Base-by-base conservation (phyloP, 139 green algal species). In the Ulvella scutata region DNA sequence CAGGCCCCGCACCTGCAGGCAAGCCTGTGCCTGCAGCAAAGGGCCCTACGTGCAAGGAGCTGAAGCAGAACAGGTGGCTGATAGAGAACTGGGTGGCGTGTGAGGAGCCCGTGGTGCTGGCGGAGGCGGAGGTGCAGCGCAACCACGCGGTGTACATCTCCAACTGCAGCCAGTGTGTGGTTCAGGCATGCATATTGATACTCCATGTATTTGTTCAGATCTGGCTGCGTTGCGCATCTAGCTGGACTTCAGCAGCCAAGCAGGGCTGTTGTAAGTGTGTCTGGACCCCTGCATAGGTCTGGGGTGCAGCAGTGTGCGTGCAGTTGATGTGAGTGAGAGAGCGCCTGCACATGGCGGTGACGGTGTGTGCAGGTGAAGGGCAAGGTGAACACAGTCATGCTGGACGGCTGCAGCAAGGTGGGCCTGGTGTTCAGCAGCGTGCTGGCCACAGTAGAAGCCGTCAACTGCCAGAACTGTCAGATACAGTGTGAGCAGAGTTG, bases 91-190 rank as follows among this genome's bases (percentile, higher is more conserved):
- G 90, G 36, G 77, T 82, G 43, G 74, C 78, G 39, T 37, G 33
- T 43, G 60, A 78, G 3, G 44, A 80, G 23, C 36, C 89, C 61
- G 76, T 88, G 33, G 80, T 86, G 31, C 75, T 97, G 9, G 77
- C 92, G 21, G 79, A 97, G 0, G 74, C 87, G 0, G 78, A 90
- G 6, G 89, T 82, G 2, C 72, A 90, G 39, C 79, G 92, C 17
- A 88, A 87, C 75, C 92, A 98, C 43, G 86, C 80, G 0, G 85
- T 98, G 4, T 97, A 98, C 87, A 87, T 98, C 76, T 98, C 87
- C 78, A 82, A 84, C 72, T 98, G 93, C 85, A 81, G 79, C 61
- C 82, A 91, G 74, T 88, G 78, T 74, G 89, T 92, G 2, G 72
- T 94, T 3, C 82, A 91, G 83, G 85, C 90, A 43, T 0, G 77